Conservation (phyloP, 805 yeast genomes). For the Starmerella apicola region DNA sequence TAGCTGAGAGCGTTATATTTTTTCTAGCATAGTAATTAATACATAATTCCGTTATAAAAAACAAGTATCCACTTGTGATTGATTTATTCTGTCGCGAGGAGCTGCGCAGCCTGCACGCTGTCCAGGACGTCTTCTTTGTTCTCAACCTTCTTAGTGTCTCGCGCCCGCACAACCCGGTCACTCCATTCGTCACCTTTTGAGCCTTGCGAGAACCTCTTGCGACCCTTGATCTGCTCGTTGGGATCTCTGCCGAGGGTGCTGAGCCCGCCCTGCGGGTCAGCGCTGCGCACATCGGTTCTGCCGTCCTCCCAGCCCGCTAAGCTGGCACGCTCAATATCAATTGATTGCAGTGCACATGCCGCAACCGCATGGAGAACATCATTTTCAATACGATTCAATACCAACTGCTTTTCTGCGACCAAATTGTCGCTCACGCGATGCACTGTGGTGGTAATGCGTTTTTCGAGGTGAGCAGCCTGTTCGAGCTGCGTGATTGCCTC, state of each 20-base stretch:
- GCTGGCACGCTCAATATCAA: constrained; percentile 76
- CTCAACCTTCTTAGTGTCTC: constrained; percentile 6
- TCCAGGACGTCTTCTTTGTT: constrained; percentile 38
- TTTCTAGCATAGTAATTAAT: no score
- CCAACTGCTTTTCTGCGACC: constrained; percentile 56
- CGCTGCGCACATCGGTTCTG: constrained; percentile 58
- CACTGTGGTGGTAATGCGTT: constrained; percentile 61
- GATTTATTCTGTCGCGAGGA: constrained; percentile 48
- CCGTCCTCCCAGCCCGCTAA: constrained; percentile 54
- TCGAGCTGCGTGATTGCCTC: constrained; percentile 76
- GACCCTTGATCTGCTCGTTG: constrained; percentile 31
- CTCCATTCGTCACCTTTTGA: constrained; percentile 48
- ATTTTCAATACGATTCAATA: constrained; percentile 45
- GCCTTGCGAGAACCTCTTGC: constrained; percentile 35
- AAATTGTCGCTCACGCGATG: constrained; percentile 76
- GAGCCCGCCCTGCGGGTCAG: constrained; percentile 68
- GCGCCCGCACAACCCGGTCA: constrained; percentile 36
- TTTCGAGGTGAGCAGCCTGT: constrained; percentile 63
- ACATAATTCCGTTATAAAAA: no score
- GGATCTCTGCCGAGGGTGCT: constrained; percentile 69
- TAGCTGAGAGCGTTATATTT: no score
- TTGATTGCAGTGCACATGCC: constrained; percentile 51
- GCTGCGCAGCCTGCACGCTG: constrained; percentile 71
- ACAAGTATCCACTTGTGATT: no score
- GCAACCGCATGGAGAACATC: constrained; percentile 45